A percentile compares a stretch with the other conserved stretches of the same genome.
Conservation (phyloP, 2,329 filamentous ascomycete species). For the Alternaria incomplexa region DNA sequence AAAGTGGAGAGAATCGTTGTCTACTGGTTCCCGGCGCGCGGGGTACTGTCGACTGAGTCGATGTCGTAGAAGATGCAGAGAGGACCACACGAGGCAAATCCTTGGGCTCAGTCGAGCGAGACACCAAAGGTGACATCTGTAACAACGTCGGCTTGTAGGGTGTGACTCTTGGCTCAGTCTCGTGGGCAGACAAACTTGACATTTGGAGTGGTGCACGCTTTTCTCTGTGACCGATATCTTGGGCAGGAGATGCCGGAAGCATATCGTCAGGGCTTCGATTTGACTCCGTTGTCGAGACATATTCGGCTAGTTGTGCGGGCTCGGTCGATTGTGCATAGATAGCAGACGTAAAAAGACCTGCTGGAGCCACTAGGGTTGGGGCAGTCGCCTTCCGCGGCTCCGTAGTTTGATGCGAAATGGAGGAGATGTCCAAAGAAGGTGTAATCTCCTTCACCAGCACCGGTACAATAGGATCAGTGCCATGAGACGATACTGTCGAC, state of each 20-base stretch:
- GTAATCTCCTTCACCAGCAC: constrained; percentile 34
- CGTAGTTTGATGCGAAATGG: constrained; percentile 36
- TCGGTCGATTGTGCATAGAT: constrained; percentile 38
- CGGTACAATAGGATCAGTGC: constrained; percentile 37
- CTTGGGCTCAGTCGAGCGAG: constrained; percentile 36
- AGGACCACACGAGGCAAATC: constrained; percentile 19
- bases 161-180: constrained; percentile 23
- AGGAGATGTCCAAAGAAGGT: constrained; percentile 35
- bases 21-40: constrained; percentile 5
- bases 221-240: background rate
- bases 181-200: constrained; percentile 18
- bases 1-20: constrained; percentile 22
- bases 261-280: constrained; percentile 1
- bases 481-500: constrained; percentile 24
- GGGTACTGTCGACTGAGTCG: constrained; percentile 28
- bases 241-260: background rate
- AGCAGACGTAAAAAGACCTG: constrained; percentile 35
- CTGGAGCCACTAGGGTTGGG: constrained; percentile 22
- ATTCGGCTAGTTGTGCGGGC: constrained; percentile 15
- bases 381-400: constrained; percentile 29
- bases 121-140: constrained; percentile 34
- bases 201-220: constrained; percentile 4
- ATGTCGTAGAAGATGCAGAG: constrained; percentile 30
- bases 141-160: constrained; percentile 17
- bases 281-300: background rate